phyloP scores from a whole-genome alignment of 2,329 filamentous ascomycete species.

The Pestalotiopsis sp. region DNA sequence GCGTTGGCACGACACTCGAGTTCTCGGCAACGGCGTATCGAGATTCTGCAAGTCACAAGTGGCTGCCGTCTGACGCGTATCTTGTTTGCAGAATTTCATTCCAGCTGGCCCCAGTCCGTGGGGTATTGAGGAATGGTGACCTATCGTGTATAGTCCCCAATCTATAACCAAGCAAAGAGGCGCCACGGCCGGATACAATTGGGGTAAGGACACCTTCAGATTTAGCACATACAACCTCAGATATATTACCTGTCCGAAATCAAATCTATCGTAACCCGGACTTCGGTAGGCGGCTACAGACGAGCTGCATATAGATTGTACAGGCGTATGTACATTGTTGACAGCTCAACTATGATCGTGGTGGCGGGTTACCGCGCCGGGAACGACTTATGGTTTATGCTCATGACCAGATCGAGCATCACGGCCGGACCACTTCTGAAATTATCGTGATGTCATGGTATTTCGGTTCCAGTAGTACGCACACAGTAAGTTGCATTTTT shows the following conservation, averaged over 20 bases:
- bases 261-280: constrained; percentile 1
- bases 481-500: neutral
- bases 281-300: neutral
- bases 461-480: neutral
- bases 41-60: neutral
- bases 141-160: neutral
- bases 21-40: neutral
- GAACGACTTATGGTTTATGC: neutral
- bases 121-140: neutral
- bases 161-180: neutral
- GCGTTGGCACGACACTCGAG: neutral
- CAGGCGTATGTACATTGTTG: neutral
- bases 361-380: constrained; percentile 6
- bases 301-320: neutral
- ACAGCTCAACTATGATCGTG: neutral
- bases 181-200: neutral
- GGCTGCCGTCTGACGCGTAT: neutral
- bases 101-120: neutral
- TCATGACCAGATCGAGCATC: constrained; percentile 3
- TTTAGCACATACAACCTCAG: constrained; percentile 1
- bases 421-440: constrained; percentile 3
- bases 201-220: neutral
- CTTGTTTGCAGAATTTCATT: neutral
- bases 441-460: neutral
- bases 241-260: constrained; percentile 1